Base-by-base conservation (phyloP, 495 filamentous ascomycete genomes). In the Trypethelium eluteriae region DNA sequence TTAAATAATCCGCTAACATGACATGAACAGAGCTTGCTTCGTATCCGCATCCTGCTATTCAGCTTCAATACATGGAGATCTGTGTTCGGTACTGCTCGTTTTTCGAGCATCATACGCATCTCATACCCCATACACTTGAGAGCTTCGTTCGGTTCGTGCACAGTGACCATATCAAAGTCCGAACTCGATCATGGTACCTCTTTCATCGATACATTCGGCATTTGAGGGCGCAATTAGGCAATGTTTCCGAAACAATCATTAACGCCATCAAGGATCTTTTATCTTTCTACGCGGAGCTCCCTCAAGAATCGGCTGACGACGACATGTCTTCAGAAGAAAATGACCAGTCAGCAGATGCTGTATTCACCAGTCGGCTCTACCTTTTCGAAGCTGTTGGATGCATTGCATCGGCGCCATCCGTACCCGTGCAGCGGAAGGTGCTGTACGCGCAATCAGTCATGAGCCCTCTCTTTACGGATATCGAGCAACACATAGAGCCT, bases 51-150 rank as follows among this genome's bases (percentile, higher is more conserved):
- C 94, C 95, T 0, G 90, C 92, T 32, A 90, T 96, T 39, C 87
- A 97, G 66, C 81, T 98, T 16, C 92, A 96, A 76, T 98, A 94
- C 71, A 98, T 98, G 95, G 94, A 98, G 71, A 94, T 96, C 49
- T 95, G 91, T 74, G 92, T 96, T 39, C 88, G 94, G 44, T 98
- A 98, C 74, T 87, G 85, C 75, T 82, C 85, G n/a, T 96, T 96
- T 77, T 98, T 99, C 77, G 90, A 95, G 67, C 81, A 83, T 44
- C 89, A 96, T 70, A 82, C 87, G 2, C 80, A 85, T 1, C 82
- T 87, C 59, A 94, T 98, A 53, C 89, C 89, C 6, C 86, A 84
- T 67, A 92, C 92, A 3, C 81, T 99, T n/a, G 92, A 96, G 69
- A 89, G 88, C 72, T 99, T 98, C 77, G 90, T 98, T 41, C 85